Base-by-base conservation (phyloP, 2,329 filamentous ascomycete species). In the Penicillium janthinellum region DNA sequence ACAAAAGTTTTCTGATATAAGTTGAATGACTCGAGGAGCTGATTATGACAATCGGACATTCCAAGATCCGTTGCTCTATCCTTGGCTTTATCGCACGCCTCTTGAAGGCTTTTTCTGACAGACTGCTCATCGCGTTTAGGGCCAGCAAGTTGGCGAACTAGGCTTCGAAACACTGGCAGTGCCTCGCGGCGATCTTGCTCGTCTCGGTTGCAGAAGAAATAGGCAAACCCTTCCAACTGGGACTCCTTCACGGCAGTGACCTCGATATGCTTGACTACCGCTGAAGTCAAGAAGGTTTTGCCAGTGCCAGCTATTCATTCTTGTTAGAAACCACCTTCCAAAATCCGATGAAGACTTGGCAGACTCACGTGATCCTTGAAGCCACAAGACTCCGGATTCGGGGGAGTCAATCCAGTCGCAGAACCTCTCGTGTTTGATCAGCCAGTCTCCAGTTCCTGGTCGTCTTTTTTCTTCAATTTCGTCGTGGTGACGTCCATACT, bases 121-220 rank as follows among this genome's bases (percentile, higher is more conserved):
- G 59, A 58, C 8, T 61, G 44, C 2, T 61, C 45, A 8, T 63
- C 52, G 5, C 55, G 51, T 5, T 55, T 57, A 3, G 62, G 57
- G 11, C 67, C 67, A 2, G 74, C 72, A 0, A 77, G 62, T 41
- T 76, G 71, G 22, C 69, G 68, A 1, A 73, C 62, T 50, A 70
- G 66, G 54, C 71, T 73, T 45, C 64, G 70, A 2, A 78, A 61
- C n/a, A 77, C 66, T 1, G 63, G 64, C 1, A 68, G 55, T 6
- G 75, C 67, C 14, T 75, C 56, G 41, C 64, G 60, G 8, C 70
- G 68, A 60, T 51, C 4, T 25, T 47, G 15, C 31, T 59, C 56
- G 10, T 58, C 45, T 7, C 42, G 39, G 28, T 58, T 35, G 37
- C 59, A 64, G 31, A 61, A 64, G 31, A 64, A 64, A 22, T 52